Base-by-base conservation (phyloP, 805 yeast species). In the Priceomyces castillae region DNA sequence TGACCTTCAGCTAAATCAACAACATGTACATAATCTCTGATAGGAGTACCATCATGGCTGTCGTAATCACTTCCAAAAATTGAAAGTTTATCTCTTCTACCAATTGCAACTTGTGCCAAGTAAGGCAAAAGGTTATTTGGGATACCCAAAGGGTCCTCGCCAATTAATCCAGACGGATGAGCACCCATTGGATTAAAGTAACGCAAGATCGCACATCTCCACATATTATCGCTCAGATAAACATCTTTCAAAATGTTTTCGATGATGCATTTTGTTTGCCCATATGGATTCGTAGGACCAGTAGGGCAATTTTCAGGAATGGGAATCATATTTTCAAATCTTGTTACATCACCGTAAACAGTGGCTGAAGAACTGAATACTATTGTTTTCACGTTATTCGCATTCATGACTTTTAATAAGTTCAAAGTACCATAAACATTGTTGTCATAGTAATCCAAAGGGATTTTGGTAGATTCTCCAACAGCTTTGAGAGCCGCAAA, bases 161-260 rank as follows among this genome's bases (percentile, higher is more conserved):
- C 95, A 46, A 86, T 72, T 28, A 80, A 64, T 10, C 94, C 94
- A 2, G 88, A 79, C 2, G 90, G 86, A 58, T 86, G 95, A 14
- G 94, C 92, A 30, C 95, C 95, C 51, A 85, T 84, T 28, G 95
- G 94, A 57, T 86, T 86, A 69, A 85, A 86, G 64, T 86, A 87
- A 44, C 94, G 75, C 55, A 87, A 67, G 39, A 85, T 72, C 3
- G 90, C 92, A 31, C 73, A 62, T 34, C 67, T 67, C 81, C 81
- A 77, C 2, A 34, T 19, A 3, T 61, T 55, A 20, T 75, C 74
- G 35, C 80, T 71, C 3, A 62, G 52, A 52, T 77, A 67, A 19
- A 79, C 62, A 57, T 82, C 90, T 26, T 73, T 64, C 47, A 81
- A 64, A 42, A 84, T 75, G 42, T 75, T 70, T 64, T 86, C 95